Conservation (phyloP, 768 basidiomycete species). For the Lanmaoa pseudosensibilis region DNA sequence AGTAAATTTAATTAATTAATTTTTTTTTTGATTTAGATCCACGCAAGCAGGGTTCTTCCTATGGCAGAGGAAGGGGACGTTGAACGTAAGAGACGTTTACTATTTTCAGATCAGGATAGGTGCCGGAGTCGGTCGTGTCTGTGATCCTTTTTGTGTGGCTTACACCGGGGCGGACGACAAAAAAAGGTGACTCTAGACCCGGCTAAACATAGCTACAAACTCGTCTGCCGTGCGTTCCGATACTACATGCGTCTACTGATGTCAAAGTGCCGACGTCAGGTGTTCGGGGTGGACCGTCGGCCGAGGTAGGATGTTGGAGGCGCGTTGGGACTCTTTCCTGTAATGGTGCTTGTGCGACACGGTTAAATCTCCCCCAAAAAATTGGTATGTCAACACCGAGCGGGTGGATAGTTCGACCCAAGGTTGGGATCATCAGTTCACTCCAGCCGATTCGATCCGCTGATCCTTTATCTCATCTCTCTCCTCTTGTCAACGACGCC, state of each 20-base stretch:
- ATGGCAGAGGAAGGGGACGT: no score
- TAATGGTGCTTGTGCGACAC: background rate
- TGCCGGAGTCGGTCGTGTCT: background rate
- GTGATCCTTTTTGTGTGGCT: background rate
- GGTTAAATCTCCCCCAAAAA: background rate
- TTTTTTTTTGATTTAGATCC: no score
- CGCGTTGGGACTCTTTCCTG: no score
- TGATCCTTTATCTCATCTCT: background rate
- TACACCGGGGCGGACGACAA: background rate
- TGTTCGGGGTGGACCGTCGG: background rate
- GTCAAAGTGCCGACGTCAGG: background rate
- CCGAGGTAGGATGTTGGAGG: background rate
- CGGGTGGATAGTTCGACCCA: background rate
- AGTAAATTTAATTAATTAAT: no score
- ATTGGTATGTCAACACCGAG: background rate
- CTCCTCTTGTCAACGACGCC: background rate
- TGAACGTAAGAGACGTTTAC: no score
- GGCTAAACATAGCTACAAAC: background rate
- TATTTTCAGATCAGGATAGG: background rate
- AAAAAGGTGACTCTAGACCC: background rate
- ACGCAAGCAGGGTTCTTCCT: no score
- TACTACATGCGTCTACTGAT: background rate
- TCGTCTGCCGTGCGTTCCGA: background rate
- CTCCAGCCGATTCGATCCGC: background rate
- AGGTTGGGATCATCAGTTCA: background rate